Conservation (phyloP, 139 green algal species). For the Haematococcus sp. region DNA sequence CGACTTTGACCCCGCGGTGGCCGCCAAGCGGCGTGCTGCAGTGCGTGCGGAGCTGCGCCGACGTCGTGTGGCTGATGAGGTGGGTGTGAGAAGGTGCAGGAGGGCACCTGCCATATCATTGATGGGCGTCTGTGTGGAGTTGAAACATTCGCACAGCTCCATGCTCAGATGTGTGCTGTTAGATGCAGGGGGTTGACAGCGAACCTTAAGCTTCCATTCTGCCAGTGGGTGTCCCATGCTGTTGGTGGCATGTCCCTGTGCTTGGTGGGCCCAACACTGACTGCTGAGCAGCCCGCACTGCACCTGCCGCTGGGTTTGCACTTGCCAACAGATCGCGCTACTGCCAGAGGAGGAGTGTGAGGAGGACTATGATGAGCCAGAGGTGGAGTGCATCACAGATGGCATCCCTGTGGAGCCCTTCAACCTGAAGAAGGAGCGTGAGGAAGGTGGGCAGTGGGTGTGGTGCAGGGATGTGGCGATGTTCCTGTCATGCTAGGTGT, state of each 20-base stretch:
- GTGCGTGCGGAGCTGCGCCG: not conserved
- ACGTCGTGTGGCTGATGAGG: not conserved
- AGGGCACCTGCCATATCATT: too few relatives aligned
- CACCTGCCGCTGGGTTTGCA: not conserved
- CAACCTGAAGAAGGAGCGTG: conserved; percentile 71
- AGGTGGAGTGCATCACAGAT: conserved; percentile 50
- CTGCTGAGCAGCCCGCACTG: not conserved
- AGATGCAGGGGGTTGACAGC: too few relatives aligned
- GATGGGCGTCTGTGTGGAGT: too few relatives aligned
- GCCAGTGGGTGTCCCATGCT: too few relatives aligned
- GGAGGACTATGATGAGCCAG: conserved; percentile 50
- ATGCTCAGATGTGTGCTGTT: too few relatives aligned
- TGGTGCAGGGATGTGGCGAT: too few relatives aligned
- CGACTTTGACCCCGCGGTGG: conserved; percentile 11
- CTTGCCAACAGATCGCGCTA: not conserved
- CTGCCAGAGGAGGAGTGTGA: conserved; percentile 41
- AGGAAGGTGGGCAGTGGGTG: conserved; percentile 42
- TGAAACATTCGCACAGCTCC: too few relatives aligned
- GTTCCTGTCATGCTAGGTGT: too few relatives aligned
- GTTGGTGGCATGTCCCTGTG: too few relatives aligned
- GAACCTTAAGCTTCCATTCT: too few relatives aligned
- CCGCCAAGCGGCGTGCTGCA: conserved; percentile 16
- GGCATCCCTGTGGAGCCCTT: conserved; percentile 83
- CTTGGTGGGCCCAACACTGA: too few relatives aligned
- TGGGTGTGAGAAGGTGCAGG: too few relatives aligned